phyloP scores from a whole-genome alignment of 495 filamentous ascomycete genomes.

The Terfezia boudieri region DNA sequence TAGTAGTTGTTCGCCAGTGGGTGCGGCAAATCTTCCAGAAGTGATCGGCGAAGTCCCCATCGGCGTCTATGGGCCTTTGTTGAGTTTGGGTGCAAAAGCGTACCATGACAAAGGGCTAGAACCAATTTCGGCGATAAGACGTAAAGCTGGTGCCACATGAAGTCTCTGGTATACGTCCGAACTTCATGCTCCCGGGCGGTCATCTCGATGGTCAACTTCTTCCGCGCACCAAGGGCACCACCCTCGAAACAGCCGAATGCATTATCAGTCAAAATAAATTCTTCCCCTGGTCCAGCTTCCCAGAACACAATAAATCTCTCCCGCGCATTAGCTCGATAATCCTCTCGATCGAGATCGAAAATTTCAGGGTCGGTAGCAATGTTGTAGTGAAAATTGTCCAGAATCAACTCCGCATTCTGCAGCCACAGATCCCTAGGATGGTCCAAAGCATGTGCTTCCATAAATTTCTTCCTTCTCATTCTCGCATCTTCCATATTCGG shows the following conservation, averaged over 20 bases:
- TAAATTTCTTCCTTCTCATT: slow-evolving; percentile 14
- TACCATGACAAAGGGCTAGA: slow-evolving; percentile 18
- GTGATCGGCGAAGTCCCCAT: slow-evolving; percentile 17
- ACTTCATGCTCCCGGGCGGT: slow-evolving; percentile 11
- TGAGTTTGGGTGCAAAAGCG: slow-evolving; percentile 17
- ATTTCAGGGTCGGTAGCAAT: slow-evolving; percentile 12
- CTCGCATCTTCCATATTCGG: slow-evolving; percentile 14
- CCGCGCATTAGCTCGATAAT: slow-evolving; percentile 19
- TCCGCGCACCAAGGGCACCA: slow-evolving; percentile 17
- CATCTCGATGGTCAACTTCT: slow-evolving; percentile 15
- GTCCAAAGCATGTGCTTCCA: slow-evolving; percentile 13
- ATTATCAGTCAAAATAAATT: slow-evolving; percentile 20
- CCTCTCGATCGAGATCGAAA: slow-evolving; percentile 18
- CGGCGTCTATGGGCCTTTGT: slow-evolving; percentile 15
- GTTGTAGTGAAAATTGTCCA: slow-evolving; percentile 12
- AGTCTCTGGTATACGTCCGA: slow-evolving; percentile 17
- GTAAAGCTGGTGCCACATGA: slow-evolving; percentile 21
- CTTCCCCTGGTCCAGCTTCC: slow-evolving; percentile 18
- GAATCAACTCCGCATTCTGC: slow-evolving; percentile 11
- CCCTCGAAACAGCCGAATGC: slow-evolving; percentile 20
- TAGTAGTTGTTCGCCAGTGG: slow-evolving; percentile 16
- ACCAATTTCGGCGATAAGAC: slow-evolving; percentile 19
- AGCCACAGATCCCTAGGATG: slow-evolving; percentile 19
- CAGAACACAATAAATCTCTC: slow-evolving; percentile 20
- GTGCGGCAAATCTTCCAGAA: slow-evolving; percentile 18